Percentiles rank a stretch among this genome's conserved stretches.
These are phyloP conservation scores for Microascus cirrosus DNA, from an alignment of 2,329 filamentous ascomycete species.

Conservation along the genomic window DNA sequence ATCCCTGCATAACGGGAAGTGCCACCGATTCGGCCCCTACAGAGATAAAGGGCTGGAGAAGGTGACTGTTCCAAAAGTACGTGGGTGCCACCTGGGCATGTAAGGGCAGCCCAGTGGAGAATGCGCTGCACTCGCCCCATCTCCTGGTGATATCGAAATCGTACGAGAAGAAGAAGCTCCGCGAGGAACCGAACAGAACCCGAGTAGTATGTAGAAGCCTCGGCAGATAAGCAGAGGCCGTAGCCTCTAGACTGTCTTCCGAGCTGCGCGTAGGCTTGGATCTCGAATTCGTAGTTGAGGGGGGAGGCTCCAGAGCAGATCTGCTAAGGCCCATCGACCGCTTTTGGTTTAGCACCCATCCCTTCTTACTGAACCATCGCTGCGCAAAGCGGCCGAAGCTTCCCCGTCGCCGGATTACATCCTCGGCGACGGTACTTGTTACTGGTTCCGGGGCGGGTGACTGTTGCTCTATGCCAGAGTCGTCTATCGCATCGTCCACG, in stretches of 20 bases:
- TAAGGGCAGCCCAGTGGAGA: slow-evolving; percentile 35
- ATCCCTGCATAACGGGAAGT: slow-evolving; percentile 84
- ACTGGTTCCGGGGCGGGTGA: slow-evolving; percentile 8
- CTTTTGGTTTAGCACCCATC: slow-evolving; percentile 64
- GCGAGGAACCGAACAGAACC: slow-evolving; percentile 69
- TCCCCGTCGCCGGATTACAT: slow-evolving; percentile 75
- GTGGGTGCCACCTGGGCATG: slow-evolving; percentile 61
- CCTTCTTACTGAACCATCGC: slow-evolving; percentile 80
- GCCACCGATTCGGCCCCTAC: slow-evolving; percentile 60
- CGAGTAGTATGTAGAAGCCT: slow-evolving; percentile 77
- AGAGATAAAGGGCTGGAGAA: slow-evolving; percentile 63
- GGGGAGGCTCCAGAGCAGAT: slow-evolving; percentile 9
- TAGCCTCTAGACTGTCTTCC: slow-evolving; percentile 1
- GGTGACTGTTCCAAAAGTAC: slow-evolving; percentile 86
- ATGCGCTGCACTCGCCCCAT: slow-evolving; percentile 22
- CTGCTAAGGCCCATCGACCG: slow-evolving; percentile 58
- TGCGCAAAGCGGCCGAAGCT: slow-evolving; percentile 83
- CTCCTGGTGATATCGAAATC: slow-evolving; percentile 81
- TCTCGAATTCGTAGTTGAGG: neutral
- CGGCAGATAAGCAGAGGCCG: slow-evolving; percentile 51
- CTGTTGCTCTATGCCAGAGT: slow-evolving; percentile 15
- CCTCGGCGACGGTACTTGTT: slow-evolving; percentile 62
- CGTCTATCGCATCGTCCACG: slow-evolving; percentile 27
- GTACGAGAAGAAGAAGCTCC: slow-evolving; percentile 92
- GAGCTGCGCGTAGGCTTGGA: neutral